These are phyloP conservation scores for Berkeleyomyces rouxiae DNA, from an alignment of 2,329 filamentous ascomycete genomes.

Conservation along the genomic window DNA sequence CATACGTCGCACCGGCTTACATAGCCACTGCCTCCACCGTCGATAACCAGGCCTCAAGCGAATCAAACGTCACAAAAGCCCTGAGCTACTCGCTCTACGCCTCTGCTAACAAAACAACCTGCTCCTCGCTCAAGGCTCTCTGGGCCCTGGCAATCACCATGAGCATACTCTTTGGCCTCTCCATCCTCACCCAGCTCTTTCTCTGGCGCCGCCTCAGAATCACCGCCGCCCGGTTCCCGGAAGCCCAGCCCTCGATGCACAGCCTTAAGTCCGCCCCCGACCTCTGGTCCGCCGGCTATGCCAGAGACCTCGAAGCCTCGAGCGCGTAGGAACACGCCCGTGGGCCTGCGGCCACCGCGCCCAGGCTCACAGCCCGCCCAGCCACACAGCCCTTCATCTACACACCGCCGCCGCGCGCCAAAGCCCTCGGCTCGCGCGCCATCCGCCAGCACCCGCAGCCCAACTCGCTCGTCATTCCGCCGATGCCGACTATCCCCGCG, in stretches of 20 bases:
- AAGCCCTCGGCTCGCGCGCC: constrained; percentile 7
- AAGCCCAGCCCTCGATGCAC: constrained; percentile 1
- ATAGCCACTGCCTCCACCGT: background rate
- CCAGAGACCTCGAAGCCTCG: background rate
- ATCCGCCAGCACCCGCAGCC: background rate
- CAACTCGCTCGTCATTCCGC: constrained; percentile 8
- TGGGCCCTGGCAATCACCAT: constrained; percentile 76
- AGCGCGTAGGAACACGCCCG: constrained; percentile 7
- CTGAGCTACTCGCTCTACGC: constrained; percentile 30
- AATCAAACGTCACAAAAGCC: constrained; percentile 8
- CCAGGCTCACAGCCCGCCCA: background rate
- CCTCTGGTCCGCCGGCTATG: background rate
- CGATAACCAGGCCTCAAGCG: constrained; percentile 15
- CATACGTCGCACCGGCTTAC: background rate
- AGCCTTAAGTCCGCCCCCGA: background rate
- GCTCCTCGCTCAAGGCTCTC: constrained; percentile 69
- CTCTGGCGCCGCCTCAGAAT: constrained; percentile 34
- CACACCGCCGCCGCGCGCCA: background rate
- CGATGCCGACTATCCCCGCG: constrained; percentile 6
- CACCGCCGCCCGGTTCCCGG: constrained; percentile 1
- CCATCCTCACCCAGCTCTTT: constrained; percentile 38
- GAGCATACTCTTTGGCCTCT: constrained; percentile 53
- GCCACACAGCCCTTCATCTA: background rate
- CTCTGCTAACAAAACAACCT: constrained; percentile 43
- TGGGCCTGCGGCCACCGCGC: background rate